Base-by-base conservation (phyloP, 192 early-diverging fungal genomes). In the Entomortierella beljakovae region DNA sequence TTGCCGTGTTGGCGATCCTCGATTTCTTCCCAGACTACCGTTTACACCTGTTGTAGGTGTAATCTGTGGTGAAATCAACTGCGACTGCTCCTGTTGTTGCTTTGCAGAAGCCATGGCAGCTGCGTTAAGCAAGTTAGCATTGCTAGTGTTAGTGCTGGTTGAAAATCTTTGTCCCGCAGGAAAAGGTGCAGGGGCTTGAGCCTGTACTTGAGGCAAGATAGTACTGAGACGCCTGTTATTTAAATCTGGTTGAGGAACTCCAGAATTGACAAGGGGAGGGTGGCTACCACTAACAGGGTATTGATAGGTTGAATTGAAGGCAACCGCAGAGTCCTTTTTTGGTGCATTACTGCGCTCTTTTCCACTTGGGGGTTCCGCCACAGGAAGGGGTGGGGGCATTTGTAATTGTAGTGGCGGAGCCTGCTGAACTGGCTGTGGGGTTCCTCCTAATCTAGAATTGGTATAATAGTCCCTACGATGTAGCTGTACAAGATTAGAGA, bases 401-500 rank as follows among this genome's bases (percentile, higher is more conserved):
- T 61, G 35, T 10, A 53, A 13, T 32, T 52, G 55, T 23, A 28
- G 46, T 29, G 23, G 62, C 34, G 59, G 48, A 7, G 37, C 37
- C 15, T 52, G 46, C 4, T 42, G 35, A 32, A 10, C 7, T 2
- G 40, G 10, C 57, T 9, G 28, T 22, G n/a, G n/a, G n/a, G 64
- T 20, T 11, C 72, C 64, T 34, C 64, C 58, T 18, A 75, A 31
- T 2, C 64, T 35, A 5, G 58, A 20, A 22, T 75, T 75, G 51
- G 28, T 32, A 23, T 62, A 57, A 25, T 38, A 75, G 26, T 75
- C 72, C n/a, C 52, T 32, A 5, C 72, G 72, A 53, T 75, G 72
- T 34, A 57, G 72, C 43, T 68, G 64, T 22, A 68, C 72, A n/a
- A 75, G 64, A 52, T 5, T 74, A 1, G 63, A 53, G n/a, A 74